phyloP scores from a whole-genome alignment of 805 yeast genomes.

The Geotrichum ghanense region DNA sequence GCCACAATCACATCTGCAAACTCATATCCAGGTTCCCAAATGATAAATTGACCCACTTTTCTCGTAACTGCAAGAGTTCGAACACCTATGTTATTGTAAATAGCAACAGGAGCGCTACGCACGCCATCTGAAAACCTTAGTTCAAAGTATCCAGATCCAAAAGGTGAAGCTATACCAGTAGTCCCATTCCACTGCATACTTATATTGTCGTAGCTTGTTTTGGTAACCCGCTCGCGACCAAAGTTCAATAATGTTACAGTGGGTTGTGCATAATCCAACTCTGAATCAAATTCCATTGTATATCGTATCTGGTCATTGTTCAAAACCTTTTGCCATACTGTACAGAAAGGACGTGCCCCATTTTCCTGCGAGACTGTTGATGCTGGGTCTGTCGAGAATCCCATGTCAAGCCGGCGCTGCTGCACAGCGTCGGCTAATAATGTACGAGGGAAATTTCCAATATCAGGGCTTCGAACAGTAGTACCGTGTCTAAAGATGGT shows the following conservation, averaged over 20 bases:
- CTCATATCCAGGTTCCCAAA: not conserved
- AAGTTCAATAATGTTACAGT: not conserved
- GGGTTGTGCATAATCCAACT: not conserved
- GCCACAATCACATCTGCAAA: not conserved
- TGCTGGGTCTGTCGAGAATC: not conserved
- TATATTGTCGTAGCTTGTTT: slow-evolving; percentile 1
- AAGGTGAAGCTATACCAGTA: not conserved
- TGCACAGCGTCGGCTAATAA: not conserved
- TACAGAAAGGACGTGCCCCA: not conserved
- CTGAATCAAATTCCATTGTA: not conserved
- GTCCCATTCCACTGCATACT: slow-evolving; percentile 2
- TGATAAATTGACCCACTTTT: not conserved
- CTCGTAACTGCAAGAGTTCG: not conserved
- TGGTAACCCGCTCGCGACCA: not conserved
- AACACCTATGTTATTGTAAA: not conserved
- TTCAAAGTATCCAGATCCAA: slow-evolving; percentile 2
- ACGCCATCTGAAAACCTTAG: not conserved
- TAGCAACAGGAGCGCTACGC: not conserved
- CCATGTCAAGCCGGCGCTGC: not conserved
- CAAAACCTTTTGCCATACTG: slow-evolving; percentile 1
- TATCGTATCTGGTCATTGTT: not conserved
- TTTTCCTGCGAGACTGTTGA: not conserved
- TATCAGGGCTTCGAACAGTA: not conserved
- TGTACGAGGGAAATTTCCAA: not conserved
- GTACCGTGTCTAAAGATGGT: not conserved